Conservation (phyloP, 331 rosid genomes). For the Telfairia occidentalis region DNA sequence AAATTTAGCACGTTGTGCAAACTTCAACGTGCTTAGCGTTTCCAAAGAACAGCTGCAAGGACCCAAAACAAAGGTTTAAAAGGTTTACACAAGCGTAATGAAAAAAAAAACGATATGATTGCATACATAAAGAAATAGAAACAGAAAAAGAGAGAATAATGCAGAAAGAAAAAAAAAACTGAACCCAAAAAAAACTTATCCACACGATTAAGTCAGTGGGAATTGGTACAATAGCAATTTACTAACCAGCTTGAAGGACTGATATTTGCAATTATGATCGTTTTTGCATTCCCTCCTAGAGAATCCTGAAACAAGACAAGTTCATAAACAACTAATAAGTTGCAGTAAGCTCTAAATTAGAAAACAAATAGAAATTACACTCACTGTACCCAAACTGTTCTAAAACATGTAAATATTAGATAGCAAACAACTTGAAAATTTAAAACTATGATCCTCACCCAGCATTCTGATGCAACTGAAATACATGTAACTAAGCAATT, state of each 20-base stretch:
- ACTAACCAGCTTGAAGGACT: conserved; percentile 88
- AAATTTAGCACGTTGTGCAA: conserved; percentile 94
- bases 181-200: neutral
- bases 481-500: neutral
- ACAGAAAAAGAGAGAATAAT: neutral
- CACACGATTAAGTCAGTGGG: neutral
- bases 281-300: conserved; percentile 91
- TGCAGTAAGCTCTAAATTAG: neutral
- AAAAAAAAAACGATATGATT: neutral
- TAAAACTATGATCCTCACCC: neutral
- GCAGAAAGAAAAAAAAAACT: neutral
- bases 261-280: conserved; percentile 80
- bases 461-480: neutral
- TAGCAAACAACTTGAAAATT: neutral
- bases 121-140: neutral
- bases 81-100: neutral
- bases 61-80: conserved; percentile 18
- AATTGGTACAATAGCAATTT: conserved; percentile 6
- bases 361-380: neutral
- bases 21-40: conserved; percentile 94
- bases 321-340: neutral
- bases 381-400: neutral
- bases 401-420: neutral
- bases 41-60: conserved; percentile 83
- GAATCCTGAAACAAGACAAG: conserved; percentile 59